Conservation (phyloP, 2,329 filamentous ascomycete species). For the Phaeosphaeria sp. region DNA sequence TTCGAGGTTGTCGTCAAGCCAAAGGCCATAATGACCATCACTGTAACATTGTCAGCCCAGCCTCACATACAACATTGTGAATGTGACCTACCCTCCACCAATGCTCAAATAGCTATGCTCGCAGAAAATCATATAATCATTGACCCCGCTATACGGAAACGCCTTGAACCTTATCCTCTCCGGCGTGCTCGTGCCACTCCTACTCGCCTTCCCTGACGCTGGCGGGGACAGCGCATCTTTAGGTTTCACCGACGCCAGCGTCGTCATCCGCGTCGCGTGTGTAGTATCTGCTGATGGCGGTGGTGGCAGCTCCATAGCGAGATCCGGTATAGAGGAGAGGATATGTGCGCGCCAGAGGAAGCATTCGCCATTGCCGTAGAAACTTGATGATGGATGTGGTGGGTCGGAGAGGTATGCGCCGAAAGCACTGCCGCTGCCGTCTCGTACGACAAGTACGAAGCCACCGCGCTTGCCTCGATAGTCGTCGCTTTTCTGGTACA, state of each 20-base stretch:
- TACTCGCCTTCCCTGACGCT: conserved; percentile 37
- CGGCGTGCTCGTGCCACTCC: conserved; percentile 62
- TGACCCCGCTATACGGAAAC: conserved; percentile 93
- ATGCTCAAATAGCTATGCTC: conserved; percentile 84
- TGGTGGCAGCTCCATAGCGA: conserved; percentile 66
- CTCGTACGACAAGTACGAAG: conserved; percentile 87
- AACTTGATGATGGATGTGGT: conserved; percentile 80
- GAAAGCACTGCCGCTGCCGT: conserved; percentile 81
- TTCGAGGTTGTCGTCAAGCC: conserved; percentile 87
- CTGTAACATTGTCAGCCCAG: conserved; percentile 30
- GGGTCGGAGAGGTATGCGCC: conserved; percentile 93
- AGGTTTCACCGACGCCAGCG: conserved; percentile 48
- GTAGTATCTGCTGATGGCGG: conserved; percentile 73
- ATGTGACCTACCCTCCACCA: conserved; percentile 70
- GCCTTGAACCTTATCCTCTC: conserved; percentile 93
- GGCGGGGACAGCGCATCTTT: conserved; percentile 39
- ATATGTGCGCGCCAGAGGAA: conserved; percentile 84
- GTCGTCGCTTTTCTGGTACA: conserved; percentile 80
- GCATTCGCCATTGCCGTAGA: conserved; percentile 96
- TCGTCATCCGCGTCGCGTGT: conserved; percentile 67
- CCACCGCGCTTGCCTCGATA: conserved; percentile 75
- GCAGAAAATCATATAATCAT: conserved; percentile 96
- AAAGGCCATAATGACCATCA: conserved; percentile 90
- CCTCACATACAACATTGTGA: neutral
- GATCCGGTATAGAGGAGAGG: conserved; percentile 60